Conservation (phyloP, 139 green algal species). For the Asterochloris sp. region DNA sequence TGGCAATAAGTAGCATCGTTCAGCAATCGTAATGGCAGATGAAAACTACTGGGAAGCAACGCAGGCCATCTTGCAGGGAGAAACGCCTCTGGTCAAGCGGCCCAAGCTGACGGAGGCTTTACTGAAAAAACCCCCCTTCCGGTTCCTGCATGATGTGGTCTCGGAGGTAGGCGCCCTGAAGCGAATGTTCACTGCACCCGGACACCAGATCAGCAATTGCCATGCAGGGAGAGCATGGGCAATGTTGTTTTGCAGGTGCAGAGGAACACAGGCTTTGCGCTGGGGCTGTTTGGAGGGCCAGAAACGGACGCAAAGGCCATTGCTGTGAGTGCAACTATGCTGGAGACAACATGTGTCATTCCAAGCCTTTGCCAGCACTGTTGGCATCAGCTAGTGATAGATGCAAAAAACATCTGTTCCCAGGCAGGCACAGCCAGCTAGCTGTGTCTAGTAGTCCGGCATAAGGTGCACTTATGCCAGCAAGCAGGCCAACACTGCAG, state of each 20-base stretch:
- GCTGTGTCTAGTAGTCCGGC: not conserved
- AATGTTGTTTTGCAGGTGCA: conserved; percentile 47
- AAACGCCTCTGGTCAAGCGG: conserved; percentile 50
- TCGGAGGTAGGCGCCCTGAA: conserved; percentile 45
- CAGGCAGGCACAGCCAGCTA: not conserved
- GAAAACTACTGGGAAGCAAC: conserved; percentile 50
- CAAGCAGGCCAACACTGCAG: too few relatives aligned
- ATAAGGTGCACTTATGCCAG: too few relatives aligned
- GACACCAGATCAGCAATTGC: not conserved
- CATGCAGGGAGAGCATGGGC: not conserved
- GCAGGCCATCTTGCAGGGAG: conserved; percentile 50
- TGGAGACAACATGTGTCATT: not conserved
- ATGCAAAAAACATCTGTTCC: not conserved
- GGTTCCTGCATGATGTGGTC: conserved; percentile 85
- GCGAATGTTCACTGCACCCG: not conserved
- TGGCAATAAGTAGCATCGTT: too few relatives aligned
- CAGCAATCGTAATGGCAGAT: too few relatives aligned
- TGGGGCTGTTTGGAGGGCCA: conserved; percentile 55
- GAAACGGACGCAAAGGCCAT: conserved; percentile 67
- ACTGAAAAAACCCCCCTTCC: conserved; percentile 74
- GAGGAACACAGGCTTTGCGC: conserved; percentile 64
- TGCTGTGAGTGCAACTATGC: conserved; percentile 23
- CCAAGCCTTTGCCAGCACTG: not conserved
- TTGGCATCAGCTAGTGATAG: not conserved
- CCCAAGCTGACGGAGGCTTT: conserved; percentile 71